Evolutionary conservation across 1,284 basidiomycete species (phyloP).

Genomic region (Inonotus hispidus): DNA sequence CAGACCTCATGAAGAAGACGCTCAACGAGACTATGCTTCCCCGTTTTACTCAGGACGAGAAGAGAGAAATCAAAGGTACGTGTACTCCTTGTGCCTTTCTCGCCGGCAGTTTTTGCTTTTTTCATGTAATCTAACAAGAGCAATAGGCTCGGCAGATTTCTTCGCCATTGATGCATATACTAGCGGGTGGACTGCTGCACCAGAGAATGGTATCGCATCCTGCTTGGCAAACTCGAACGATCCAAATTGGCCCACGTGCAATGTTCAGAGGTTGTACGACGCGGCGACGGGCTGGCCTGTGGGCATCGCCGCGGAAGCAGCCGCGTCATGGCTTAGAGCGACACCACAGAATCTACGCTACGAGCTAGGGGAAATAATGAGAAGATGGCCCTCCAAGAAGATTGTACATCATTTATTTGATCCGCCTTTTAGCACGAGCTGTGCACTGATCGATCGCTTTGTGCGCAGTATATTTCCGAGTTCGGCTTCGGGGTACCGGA

Average conservation of each 20-base stretch:
- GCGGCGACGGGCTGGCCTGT: conserved; percentile 39
- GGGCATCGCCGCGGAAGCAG: conserved; percentile 36
- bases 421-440: not conserved
- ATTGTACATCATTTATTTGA: conserved; percentile 28
- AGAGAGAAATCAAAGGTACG: conserved; percentile 35
- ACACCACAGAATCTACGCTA: conserved; percentile 37
- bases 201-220: conserved; percentile 34
- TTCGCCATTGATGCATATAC: conserved; percentile 44
- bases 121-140: not conserved
- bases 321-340: conserved; percentile 35
- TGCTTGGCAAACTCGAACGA: conserved; percentile 36
- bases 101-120: not conserved
- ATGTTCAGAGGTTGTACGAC: conserved; percentile 33
- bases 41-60: conserved; percentile 39
- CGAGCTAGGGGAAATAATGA: conserved; percentile 33
- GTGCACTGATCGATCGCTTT: not conserved
- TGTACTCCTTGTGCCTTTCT: not conserved
- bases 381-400: conserved; percentile 40
- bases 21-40: conserved; percentile 38
- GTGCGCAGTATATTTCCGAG: conserved; percentile 40
- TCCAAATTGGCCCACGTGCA: conserved; percentile 41
- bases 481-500: conserved; percentile 42
- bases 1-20: conserved; percentile 39
- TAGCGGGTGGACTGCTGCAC: conserved; percentile 35
- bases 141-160: conserved; percentile 41